Conservation (phyloP, 2,329 filamentous ascomycete species). For the Stachybotrys echinatus region DNA sequence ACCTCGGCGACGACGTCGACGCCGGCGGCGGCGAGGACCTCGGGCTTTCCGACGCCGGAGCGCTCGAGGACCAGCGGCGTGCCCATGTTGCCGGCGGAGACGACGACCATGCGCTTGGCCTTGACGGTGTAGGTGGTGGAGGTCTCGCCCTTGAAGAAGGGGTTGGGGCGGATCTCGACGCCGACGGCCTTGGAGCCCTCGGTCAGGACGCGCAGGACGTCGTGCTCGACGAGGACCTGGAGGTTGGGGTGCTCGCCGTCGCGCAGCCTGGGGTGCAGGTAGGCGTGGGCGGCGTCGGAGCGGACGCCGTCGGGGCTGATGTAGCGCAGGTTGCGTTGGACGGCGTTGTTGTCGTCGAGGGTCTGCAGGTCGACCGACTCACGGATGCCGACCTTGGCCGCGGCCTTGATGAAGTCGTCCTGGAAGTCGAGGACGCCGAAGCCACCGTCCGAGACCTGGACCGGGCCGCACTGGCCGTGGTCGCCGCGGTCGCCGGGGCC, state of each 20-base stretch:
- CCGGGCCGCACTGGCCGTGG: constrained; percentile 46
- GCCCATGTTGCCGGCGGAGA: constrained; percentile 34
- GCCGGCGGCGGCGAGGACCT: constrained; percentile 11
- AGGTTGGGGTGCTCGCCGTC: constrained; percentile 21
- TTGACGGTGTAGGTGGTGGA: constrained; percentile 5
- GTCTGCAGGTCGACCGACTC: constrained; percentile 46
- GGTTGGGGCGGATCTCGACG: constrained; percentile 1
- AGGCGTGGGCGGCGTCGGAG: constrained; percentile 19
- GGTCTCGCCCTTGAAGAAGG: background rate
- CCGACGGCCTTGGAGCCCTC: constrained; percentile 4
- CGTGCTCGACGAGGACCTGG: constrained; percentile 23
- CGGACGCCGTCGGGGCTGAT: constrained; percentile 18
- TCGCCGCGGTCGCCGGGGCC: constrained; percentile 10
- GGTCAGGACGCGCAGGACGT: constrained; percentile 23
- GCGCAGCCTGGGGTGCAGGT: constrained; percentile 22
- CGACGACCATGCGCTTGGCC: constrained; percentile 42
- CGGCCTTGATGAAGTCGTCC: constrained; percentile 42
- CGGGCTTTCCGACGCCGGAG: constrained; percentile 42
- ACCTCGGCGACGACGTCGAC: constrained; percentile 13
- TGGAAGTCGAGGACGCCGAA: constrained; percentile 33
- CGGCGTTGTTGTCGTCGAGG: constrained; percentile 28
- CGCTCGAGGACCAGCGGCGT: constrained; percentile 44
- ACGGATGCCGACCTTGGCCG: constrained; percentile 38
- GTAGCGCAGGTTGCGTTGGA: constrained; percentile 37
- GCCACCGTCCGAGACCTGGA: constrained; percentile 43